Conservation (phyloP, 306 rosid species). For the barrel medic (Medicago truncatula) region MtrunA17r5.0-ANR NC_053046.1:40820001-40820500, state of each 20-base stretch:
- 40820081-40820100: no score
- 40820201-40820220: slow-evolving; percentile 92
- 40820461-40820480: no score
- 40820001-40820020: no score
- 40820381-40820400: background rate
- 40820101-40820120: no score
- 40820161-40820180: slow-evolving; percentile 39
- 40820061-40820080: no score
- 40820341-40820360: slow-evolving; percentile 24
- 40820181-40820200: slow-evolving; percentile 80
- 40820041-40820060: no score
- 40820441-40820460: no score
- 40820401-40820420: background rate
- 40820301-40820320: slow-evolving; percentile 93
- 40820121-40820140: no score
- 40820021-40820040: no score
- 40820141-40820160: no score
- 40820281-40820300: slow-evolving; percentile 83
- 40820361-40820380: background rate
- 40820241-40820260: slow-evolving; percentile 98
- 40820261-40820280: slow-evolving; percentile 80
- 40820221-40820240: slow-evolving; percentile 97
- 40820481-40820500: no score
- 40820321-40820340: slow-evolving; percentile 93
- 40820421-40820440: background rate